Evolutionary conservation across 148 eudicot genomes (phyloP), one percentile per base, ranked within the genome.

Genomic region (Nepenthes mirabilis): DNA sequence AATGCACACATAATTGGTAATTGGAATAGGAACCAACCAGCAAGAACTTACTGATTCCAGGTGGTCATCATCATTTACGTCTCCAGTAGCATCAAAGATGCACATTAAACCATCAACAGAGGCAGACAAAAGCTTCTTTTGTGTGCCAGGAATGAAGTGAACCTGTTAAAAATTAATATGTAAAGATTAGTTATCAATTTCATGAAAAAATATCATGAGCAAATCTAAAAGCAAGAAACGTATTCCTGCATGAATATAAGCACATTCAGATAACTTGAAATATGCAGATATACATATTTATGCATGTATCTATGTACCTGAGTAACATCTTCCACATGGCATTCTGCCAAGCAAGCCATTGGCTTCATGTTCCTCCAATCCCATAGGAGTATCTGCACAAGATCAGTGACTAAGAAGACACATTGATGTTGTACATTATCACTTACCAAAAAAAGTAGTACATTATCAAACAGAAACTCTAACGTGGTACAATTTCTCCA

Each of bases 101-200:
- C 99, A 93, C 74, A 93, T 75, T 67, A 93, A 76, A 53, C 99
- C 99, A 78, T 93, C 99, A 47, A 89, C 86, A 55, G 97, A 93
- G 23, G 99, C 91, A 36, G 99, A 89, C 10, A 93, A 58, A 68
- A 93, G 97, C 81, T 89, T 93, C 72, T 76, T 86, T 61, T 69
- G 74, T 73, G 83, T 68, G 57, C 80, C 84, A 59, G 97, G 99
- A 57, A 81, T 70, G 72, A 93, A 93, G 50, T 76, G 91, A 49
- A 93, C 95, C 99, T 93, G 54, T 49, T 43, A 40, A 65, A 12
- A 73, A 62, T 55, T 36, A 63, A 61, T 50, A 35, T n/a, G 55
- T 11, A 51, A 50, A 33, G 4, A 23, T 23, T 23, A 23, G 23
- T 23, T 23, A 23, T 23, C 23, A 23, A 23, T 23, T 23, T 23